Conservation (phyloP, 1,284 basidiomycete species). For the Pholiota adiposa region DNA sequence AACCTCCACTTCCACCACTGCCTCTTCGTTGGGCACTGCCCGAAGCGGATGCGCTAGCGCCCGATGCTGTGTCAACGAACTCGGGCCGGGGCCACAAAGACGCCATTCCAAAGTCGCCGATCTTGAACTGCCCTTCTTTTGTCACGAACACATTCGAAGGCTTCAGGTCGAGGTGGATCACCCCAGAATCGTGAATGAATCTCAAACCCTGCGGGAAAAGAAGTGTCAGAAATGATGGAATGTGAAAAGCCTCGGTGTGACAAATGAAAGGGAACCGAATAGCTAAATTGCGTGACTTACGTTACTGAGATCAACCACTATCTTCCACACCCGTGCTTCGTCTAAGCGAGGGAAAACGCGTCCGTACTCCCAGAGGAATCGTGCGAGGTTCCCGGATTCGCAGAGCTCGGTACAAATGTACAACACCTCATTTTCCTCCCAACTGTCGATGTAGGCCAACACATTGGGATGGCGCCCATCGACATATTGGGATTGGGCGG, state of each 20-base stretch:
- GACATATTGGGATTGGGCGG: constrained; percentile 31
- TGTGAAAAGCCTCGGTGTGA: constrained; percentile 11
- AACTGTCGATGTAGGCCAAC: constrained; percentile 91
- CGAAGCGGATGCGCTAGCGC: not conserved
- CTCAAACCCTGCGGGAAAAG: constrained; percentile 68
- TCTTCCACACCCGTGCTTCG: constrained; percentile 97
- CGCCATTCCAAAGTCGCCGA: constrained; percentile 99
- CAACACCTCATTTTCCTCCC: constrained; percentile 93
- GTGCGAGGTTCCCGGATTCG: constrained; percentile 88
- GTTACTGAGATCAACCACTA: constrained; percentile 87
- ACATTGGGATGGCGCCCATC: constrained; percentile 72
- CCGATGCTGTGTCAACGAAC: constrained; percentile 7
- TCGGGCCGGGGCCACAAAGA: constrained; percentile 76
- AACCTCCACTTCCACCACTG: constrained; percentile 50
- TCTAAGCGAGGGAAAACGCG: constrained; percentile 84
- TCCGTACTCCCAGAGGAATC: constrained; percentile 95
- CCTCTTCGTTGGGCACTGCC: not conserved
- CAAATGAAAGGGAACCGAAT: constrained; percentile 29
- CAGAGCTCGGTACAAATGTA: constrained; percentile 97
- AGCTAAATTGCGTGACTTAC: constrained; percentile 48
- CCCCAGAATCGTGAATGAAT: constrained; percentile 88
- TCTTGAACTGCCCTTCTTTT: constrained; percentile 89
- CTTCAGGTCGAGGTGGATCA: constrained; percentile 97
- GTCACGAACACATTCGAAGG: constrained; percentile 98
- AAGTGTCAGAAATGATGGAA: constrained; percentile 14